phyloP scores from a whole-genome alignment of 2,329 filamentous ascomycete species.

The Sphaerostilbella broomeana region DNA sequence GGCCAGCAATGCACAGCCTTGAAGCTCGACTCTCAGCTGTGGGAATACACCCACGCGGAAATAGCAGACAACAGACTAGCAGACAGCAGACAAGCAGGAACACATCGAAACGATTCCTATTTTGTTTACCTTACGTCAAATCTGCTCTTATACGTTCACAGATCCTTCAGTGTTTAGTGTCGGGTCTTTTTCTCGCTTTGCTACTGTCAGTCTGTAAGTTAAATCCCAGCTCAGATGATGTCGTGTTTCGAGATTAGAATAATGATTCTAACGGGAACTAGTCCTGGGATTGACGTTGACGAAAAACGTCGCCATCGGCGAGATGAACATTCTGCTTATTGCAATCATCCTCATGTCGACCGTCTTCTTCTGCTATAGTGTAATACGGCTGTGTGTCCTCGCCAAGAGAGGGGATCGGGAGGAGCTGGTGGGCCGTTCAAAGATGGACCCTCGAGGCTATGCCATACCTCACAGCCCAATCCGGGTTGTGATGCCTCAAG shows the following conservation, averaged over 20 bases:
- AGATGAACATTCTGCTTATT: slow-evolving; percentile 75
- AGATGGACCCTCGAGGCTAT: slow-evolving; percentile 56
- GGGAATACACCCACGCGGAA: background rate
- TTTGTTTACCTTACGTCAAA: slow-evolving; percentile 50
- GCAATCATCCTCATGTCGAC: slow-evolving; percentile 67
- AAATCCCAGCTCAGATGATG: too few relatives aligned
- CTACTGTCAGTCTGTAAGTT: slow-evolving; percentile 61
- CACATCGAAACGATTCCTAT: slow-evolving; percentile 39
- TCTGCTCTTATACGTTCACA: slow-evolving; percentile 48
- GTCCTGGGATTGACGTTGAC: slow-evolving; percentile 68
- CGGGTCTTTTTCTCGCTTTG: slow-evolving; percentile 53
- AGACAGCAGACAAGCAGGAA: background rate
- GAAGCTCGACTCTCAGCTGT: too few relatives aligned
- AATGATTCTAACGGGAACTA: slow-evolving; percentile 27
- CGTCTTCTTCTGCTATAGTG: slow-evolving; percentile 73
- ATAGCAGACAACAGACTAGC: background rate
- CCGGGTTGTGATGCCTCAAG: slow-evolving; percentile 64
- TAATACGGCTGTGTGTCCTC: slow-evolving; percentile 67
- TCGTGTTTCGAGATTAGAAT: too few relatives aligned
- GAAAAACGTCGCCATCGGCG: slow-evolving; percentile 54
- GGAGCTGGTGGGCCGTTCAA: slow-evolving; percentile 29
- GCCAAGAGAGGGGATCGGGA: slow-evolving; percentile 41
- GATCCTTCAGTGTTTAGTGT: slow-evolving; percentile 56
- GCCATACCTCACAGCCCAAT: slow-evolving; percentile 68
- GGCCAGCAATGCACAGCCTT: too few relatives aligned